Evolutionary conservation across 805 yeast species (phyloP), one percentile per base, ranked within the genome.

Genomic region (Metschnikowia anglica): DNA sequence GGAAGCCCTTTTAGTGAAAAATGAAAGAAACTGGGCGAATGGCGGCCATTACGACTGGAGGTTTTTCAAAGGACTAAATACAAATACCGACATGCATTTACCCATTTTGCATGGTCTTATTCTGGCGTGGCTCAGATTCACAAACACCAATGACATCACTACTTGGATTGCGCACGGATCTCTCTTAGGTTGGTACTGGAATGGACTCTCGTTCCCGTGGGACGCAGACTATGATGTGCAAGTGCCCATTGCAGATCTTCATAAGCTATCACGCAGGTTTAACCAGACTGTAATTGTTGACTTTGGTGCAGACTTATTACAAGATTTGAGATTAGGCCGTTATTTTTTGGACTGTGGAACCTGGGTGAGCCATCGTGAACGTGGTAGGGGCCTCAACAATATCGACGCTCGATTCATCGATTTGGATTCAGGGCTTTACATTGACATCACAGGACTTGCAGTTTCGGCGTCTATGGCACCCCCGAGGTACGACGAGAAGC

Each of bases 361-460:
- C 8, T 73, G 73, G 17, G 63, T 80, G 7, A 79, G 86, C 2
- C 74, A 74, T 39, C 68, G 90, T 54, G 41, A 41, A 41, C 66
- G 66, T 34, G 76, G 72, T 8, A 70, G 71, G 45, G 81, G 80
- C 5, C 59, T 61, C 37, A 77, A 78, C 49, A 71, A 72, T 26
- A 77, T 77, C 37, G 82, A 78, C 62, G 90, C 86, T 0, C 66
- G 93, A 39, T 81, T 85, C 55, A 79, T 85, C 42, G 90, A 84
- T 59, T 65, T 80, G n/a, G 85, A 81, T 49, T 74, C 81, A 7
- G 93, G 91, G 0, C 61, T 81, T 39, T 85, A 79, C 54, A 80
- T 85, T 41, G 93, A 85, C 59, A 78, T 85, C 17, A 85, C 93
- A 0, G 90, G 81, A 0, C 61, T 83, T 40, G 72, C 83, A 2